Conservation (phyloP, 2,329 filamentous ascomycete genomes). For the Ambrosiella xylebori region DNA sequence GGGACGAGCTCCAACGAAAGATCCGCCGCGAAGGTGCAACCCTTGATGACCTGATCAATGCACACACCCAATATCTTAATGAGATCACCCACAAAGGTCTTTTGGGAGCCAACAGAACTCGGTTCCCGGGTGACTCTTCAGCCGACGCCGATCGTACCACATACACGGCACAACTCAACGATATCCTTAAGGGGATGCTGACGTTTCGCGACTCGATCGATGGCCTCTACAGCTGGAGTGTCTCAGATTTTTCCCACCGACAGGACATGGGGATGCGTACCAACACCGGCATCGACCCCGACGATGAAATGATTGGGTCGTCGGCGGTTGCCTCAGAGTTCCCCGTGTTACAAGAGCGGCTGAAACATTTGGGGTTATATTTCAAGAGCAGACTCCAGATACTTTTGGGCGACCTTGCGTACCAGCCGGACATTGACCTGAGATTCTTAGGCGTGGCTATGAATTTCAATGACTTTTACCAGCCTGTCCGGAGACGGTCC, state of each 20-base stretch:
- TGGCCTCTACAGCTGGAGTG: conserved; percentile 82
- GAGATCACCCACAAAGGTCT: conserved; percentile 93
- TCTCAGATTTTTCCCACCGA: conserved; percentile 82
- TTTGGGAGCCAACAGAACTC: conserved; percentile 49
- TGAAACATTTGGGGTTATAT: conserved; percentile 53
- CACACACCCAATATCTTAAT: conserved; percentile 78
- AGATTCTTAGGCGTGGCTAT: conserved; percentile 89
- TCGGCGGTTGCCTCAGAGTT: conserved; percentile 40
- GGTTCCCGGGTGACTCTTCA: conserved; percentile 23
- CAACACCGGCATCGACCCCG: conserved; percentile 21
- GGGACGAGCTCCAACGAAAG: conserved; percentile 73
- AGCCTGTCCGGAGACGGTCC: conserved; percentile 51
- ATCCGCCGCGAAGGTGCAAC: conserved; percentile 76
- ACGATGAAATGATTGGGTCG: conserved; percentile 13
- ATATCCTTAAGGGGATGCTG: conserved; percentile 86
- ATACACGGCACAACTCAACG: conserved; percentile 81
- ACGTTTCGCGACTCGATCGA: conserved; percentile 86
- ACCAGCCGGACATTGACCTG: conserved; percentile 90
- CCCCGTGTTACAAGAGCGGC: conserved; percentile 54
- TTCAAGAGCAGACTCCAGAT: conserved; percentile 66
- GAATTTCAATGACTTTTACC: conserved; percentile 98
- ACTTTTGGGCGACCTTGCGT: conserved; percentile 73
- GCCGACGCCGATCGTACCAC: conserved; percentile 43
- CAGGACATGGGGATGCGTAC: conserved; percentile 68
- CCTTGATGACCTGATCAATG: conserved; percentile 83